Evolutionary conservation across 1,139 yeast genomes (phyloP).

Genomic region (Saccharomyces hybrid): DNA sequence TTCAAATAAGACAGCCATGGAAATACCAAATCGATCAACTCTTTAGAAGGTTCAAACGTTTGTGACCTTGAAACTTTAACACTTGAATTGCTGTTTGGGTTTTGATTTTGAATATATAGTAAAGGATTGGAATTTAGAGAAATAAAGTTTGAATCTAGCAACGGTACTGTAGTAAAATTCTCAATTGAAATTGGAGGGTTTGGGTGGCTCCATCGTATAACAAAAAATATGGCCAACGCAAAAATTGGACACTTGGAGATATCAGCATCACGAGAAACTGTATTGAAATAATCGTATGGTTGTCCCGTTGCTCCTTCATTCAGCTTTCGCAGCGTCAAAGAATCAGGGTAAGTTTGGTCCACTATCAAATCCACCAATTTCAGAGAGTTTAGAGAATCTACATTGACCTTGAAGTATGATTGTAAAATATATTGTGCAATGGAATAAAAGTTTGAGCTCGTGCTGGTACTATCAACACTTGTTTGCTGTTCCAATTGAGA

Average conservation of each 20-base stretch:
- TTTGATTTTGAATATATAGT: slow-evolving; percentile 7
- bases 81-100: slow-evolving; percentile 8
- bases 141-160: slow-evolving; percentile 19
- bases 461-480: slow-evolving; percentile 12
- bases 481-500: slow-evolving; percentile 21
- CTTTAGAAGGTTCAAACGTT: slow-evolving; percentile 19
- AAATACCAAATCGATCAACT: slow-evolving; percentile 21
- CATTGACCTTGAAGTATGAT: slow-evolving; percentile 22
- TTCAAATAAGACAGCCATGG: slow-evolving; percentile 29
- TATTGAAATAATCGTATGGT: slow-evolving; percentile 29
- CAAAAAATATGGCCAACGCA: slow-evolving; percentile 27
- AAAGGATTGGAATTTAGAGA: slow-evolving; percentile 14
- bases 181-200: slow-evolving; percentile 20
- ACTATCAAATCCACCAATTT: slow-evolving; percentile 28
- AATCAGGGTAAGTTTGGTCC: slow-evolving; percentile 31
- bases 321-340: slow-evolving; percentile 29
- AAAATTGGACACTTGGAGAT: slow-evolving; percentile 30
- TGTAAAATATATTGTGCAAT: slow-evolving; percentile 26
- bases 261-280: slow-evolving; percentile 28
- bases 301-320: slow-evolving; percentile 23
- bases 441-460: slow-evolving; percentile 22
- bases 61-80: slow-evolving; percentile 17
- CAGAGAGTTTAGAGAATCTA: slow-evolving; percentile 13
- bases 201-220: slow-evolving; percentile 26
- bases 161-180: slow-evolving; percentile 16